Conservation (phyloP, 371 early-diverging fungal species). For the Saksenaea oblongispora region DNA sequence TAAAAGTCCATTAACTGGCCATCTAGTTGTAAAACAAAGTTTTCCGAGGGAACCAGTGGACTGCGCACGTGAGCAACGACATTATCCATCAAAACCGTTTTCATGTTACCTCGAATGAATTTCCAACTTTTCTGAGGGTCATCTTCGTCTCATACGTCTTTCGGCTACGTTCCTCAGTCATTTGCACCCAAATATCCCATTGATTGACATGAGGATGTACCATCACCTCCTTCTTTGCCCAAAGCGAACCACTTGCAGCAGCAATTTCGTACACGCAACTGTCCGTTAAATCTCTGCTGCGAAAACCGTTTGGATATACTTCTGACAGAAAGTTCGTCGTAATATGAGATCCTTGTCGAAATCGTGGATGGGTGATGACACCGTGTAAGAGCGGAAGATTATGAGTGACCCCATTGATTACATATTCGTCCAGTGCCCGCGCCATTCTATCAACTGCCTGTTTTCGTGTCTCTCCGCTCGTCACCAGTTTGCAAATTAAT, state of each 20-base stretch:
- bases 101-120: constrained; percentile 30
- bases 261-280: constrained; percentile 54
- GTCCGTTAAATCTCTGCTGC: constrained; percentile 62
- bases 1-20: constrained; percentile 78
- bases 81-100: neutral
- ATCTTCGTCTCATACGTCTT: constrained; percentile 28
- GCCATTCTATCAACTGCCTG: constrained; percentile 80
- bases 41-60: constrained; percentile 14
- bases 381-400: constrained; percentile 93
- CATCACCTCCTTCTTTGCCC: constrained; percentile 67
- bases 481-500: constrained; percentile 87
- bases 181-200: constrained; percentile 62
- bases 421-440: constrained; percentile 84
- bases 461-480: constrained; percentile 79
- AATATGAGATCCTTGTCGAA: constrained; percentile 70
- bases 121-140: constrained; percentile 9
- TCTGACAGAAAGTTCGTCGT: constrained; percentile 91
- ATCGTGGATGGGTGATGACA: constrained; percentile 80
- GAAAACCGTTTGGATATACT: constrained; percentile 91
- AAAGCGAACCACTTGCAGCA: constrained; percentile 65
- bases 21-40: constrained; percentile 57
- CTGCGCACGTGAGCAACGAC: neutral
- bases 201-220: constrained; percentile 49
- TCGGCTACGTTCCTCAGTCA: constrained; percentile 55
- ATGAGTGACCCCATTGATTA: constrained; percentile 94